Percentiles rank a stretch among this genome's conserved stretches.
These are phyloP conservation scores for Spinacia oleracea DNA, from an alignment of 179 eudicot genomes.

Conservation along the genomic window DNA sequence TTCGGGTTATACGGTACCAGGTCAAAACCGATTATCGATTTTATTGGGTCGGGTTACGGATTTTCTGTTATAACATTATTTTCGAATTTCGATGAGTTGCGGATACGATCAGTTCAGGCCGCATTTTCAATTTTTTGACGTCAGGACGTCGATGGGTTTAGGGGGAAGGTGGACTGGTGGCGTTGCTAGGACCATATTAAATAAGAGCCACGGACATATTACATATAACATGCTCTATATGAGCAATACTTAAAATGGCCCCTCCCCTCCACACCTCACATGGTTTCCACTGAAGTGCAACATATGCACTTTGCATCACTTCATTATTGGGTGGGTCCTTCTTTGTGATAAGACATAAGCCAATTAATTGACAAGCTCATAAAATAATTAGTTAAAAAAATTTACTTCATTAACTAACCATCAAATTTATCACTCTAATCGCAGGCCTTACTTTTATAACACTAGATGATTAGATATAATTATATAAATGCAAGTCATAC, in stretches of 20 bases:
- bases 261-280: constrained; percentile 18
- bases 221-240: constrained; percentile 7
- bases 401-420: too few species aligned
- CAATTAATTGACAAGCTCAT: neutral
- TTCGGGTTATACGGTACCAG: too few species aligned
- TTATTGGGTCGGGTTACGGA: too few species aligned
- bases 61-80: too few species aligned
- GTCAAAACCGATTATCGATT: too few species aligned
- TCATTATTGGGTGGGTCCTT: constrained; percentile 6
- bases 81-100: too few species aligned
- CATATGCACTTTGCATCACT: constrained; percentile 7
- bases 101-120: too few species aligned
- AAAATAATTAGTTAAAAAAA: neutral
- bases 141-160: too few species aligned
- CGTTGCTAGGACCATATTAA: neutral
- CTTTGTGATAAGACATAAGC: constrained; percentile 1
- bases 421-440: too few species aligned
- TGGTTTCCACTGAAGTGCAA: neutral
- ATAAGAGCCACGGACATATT: neutral
- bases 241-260: constrained; percentile 6
- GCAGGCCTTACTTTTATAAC: neutral
- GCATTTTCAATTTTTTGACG: too few species aligned
- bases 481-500: too few species aligned
- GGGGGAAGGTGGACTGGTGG: neutral
- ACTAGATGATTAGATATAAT: too few species aligned